Percentiles rank a stretch among this genome's conserved stretches.
Conservation (phyloP, 139 green algal genomes). For the Chlorella vulgaris region DNA sequence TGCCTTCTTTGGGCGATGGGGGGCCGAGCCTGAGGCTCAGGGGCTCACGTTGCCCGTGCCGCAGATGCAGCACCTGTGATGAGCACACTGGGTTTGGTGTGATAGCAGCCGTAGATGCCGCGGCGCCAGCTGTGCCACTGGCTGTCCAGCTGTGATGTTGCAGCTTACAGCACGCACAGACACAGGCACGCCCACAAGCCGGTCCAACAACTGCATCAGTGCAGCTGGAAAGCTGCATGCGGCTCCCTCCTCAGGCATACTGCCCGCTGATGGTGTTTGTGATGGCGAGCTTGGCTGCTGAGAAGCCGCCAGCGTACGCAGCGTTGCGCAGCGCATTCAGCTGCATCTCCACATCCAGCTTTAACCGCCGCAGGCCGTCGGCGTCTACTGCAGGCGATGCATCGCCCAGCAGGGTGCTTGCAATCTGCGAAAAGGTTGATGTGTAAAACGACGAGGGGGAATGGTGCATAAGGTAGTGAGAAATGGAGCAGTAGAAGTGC, state of each 20-base stretch:
- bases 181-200: too few species aligned
- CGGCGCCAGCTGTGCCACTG: too few species aligned
- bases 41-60: not conserved
- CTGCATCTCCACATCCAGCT: slow-evolving; percentile 65
- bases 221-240: not conserved
- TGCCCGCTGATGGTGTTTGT: slow-evolving; percentile 36
- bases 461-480: not conserved
- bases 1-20: slow-evolving; percentile 9
- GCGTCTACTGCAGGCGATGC: slow-evolving; percentile 23
- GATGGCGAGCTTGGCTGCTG: slow-evolving; percentile 62
- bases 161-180: not conserved
- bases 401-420: slow-evolving; percentile 35
- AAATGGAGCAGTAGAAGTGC: not conserved
- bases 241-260: not conserved
- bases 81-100: not conserved
- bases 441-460: not conserved
- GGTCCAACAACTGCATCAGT: too few species aligned
- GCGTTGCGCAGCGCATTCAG: slow-evolving; percentile 71
- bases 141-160: not conserved
- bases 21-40: not conserved
- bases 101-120: too few species aligned
- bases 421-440: slow-evolving; percentile 31
- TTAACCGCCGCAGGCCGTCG: slow-evolving; percentile 52
- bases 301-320: slow-evolving; percentile 66
- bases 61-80: slow-evolving; percentile 27